Percentiles rank a stretch among this genome's conserved stretches.
These are phyloP conservation scores for Rhinocladiella similis DNA, from an alignment of 2,329 filamentous ascomycete genomes.

Conservation along the genomic window DNA sequence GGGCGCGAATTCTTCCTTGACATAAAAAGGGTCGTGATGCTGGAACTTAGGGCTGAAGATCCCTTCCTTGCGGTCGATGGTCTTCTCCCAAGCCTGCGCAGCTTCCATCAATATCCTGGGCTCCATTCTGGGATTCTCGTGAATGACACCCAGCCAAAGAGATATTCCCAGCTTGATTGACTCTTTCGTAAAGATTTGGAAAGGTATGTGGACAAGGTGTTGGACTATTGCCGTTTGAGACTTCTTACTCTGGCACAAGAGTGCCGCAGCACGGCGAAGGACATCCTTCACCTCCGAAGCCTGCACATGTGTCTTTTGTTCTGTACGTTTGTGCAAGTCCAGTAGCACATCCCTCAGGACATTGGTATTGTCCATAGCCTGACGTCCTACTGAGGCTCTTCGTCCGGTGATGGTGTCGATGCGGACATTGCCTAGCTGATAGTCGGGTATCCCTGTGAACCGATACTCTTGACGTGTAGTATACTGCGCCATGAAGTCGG, in stretches of 20 bases:
- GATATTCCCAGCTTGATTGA: conserved; percentile 95
- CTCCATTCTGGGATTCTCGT: conserved; percentile 89
- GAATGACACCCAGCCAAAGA: conserved; percentile 93
- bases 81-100: conserved; percentile 85
- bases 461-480: conserved; percentile 95
- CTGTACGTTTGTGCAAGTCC: conserved; percentile 70
- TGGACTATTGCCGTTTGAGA: conserved; percentile 79
- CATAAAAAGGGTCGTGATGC: conserved; percentile 83
- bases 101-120: conserved; percentile 83
- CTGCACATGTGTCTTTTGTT: conserved; percentile 67
- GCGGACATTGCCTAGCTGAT: conserved; percentile 38
- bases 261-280: conserved; percentile 77
- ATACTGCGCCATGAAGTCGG: conserved; percentile 95
- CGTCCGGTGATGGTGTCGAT: conserved; percentile 17
- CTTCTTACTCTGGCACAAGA: conserved; percentile 75
- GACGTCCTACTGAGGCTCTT: conserved; percentile 14
- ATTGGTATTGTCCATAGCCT: conserved; percentile 36
- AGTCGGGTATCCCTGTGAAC: conserved; percentile 74
- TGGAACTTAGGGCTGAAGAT: conserved; percentile 74
- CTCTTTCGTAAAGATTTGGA: conserved; percentile 88
- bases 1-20: conserved; percentile 89
- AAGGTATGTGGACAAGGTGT: conserved; percentile 88
- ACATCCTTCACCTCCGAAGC: conserved; percentile 77
- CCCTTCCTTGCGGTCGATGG: conserved; percentile 73
- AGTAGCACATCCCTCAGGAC: conserved; percentile 62